Percentiles rank a stretch among this genome's conserved stretches.
Conservation (phyloP, 148 eudicot genomes). For the Persicaria maculosa region DNA sequence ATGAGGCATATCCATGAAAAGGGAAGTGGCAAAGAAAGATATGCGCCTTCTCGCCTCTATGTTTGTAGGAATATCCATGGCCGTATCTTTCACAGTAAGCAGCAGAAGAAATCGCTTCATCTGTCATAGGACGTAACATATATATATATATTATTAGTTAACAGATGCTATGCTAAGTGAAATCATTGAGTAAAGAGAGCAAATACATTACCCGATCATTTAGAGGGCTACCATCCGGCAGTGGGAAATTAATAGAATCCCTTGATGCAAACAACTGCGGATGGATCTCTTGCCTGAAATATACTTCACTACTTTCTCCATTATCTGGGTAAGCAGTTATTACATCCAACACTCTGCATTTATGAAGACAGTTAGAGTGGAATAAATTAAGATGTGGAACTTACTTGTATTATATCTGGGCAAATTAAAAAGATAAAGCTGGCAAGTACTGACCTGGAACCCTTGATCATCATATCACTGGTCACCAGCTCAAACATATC, state of each 20-base stretch:
- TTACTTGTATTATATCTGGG: neutral
- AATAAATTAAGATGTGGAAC: neutral
- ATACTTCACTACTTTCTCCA: slow-evolving; percentile 26
- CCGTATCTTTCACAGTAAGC: slow-evolving; percentile 81
- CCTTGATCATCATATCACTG: slow-evolving; percentile 64
- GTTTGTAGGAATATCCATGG: slow-evolving; percentile 80
- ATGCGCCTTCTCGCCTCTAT: slow-evolving; percentile 89
- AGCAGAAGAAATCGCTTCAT: slow-evolving; percentile 74
- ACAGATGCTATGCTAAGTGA: neutral
- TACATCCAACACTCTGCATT: slow-evolving; percentile 56
- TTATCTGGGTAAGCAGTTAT: slow-evolving; percentile 36
- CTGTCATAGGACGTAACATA: slow-evolving; percentile 33
- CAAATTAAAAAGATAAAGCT: slow-evolving; percentile 9
- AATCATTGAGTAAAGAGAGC: neutral
- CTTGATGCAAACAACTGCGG: slow-evolving; percentile 75
- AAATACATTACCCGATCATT: slow-evolving; percentile 49
- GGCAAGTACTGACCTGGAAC: slow-evolving; percentile 56
- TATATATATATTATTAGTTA: neutral
- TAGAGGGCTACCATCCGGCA: slow-evolving; percentile 47
- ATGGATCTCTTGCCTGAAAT: slow-evolving; percentile 34
- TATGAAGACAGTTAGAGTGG: neutral
- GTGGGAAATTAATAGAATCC: slow-evolving; percentile 71
- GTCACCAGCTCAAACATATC: slow-evolving; percentile 90
- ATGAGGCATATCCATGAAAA: slow-evolving; percentile 85
- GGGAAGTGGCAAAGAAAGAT: slow-evolving; percentile 87